A percentile compares a stretch with the other conserved stretches of the same genome.
phyloP scores from a whole-genome alignment of 2,329 filamentous ascomycete genomes.

The Furcasterigmium furcatum region DNA sequence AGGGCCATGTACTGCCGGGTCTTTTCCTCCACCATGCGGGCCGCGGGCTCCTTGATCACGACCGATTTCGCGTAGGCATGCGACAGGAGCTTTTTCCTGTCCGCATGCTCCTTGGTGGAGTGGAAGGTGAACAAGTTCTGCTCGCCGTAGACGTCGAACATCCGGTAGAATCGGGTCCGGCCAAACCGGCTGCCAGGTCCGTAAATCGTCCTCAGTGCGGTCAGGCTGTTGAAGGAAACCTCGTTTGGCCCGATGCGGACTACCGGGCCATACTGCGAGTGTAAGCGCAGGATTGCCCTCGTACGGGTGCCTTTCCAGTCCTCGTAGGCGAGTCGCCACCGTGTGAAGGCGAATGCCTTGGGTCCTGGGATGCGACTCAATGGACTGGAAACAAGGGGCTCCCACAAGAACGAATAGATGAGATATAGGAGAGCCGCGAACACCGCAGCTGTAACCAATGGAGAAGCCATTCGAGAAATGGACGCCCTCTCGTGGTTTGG shows the following conservation, averaged over 20 bases:
- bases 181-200: conserved; percentile 49
- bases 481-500: too few species aligned
- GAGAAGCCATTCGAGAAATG: background rate
- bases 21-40: conserved; percentile 15
- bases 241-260: conserved; percentile 46
- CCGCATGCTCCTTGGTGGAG: conserved; percentile 35
- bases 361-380: conserved; percentile 30
- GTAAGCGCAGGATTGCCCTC: conserved; percentile 34
- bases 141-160: conserved; percentile 51
- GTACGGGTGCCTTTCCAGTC: conserved; percentile 36
- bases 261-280: conserved; percentile 39
- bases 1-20: conserved; percentile 32
- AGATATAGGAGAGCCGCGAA: too few species aligned
- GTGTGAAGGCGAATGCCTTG: conserved; percentile 33
- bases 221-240: conserved; percentile 34
- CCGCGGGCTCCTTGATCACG: conserved; percentile 20
- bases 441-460: background rate
- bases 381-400: background rate
- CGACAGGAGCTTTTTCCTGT: conserved; percentile 48
- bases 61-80: conserved; percentile 50
- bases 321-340: conserved; percentile 40
- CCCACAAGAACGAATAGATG: background rate
- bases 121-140: conserved; percentile 51
- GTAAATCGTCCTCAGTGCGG: conserved; percentile 49
- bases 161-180: conserved; percentile 47